Percentiles rank a stretch among this genome's conserved stretches.
Conservation (phyloP, 805 yeast genomes). For the Metschnikowia hibisci region DNA sequence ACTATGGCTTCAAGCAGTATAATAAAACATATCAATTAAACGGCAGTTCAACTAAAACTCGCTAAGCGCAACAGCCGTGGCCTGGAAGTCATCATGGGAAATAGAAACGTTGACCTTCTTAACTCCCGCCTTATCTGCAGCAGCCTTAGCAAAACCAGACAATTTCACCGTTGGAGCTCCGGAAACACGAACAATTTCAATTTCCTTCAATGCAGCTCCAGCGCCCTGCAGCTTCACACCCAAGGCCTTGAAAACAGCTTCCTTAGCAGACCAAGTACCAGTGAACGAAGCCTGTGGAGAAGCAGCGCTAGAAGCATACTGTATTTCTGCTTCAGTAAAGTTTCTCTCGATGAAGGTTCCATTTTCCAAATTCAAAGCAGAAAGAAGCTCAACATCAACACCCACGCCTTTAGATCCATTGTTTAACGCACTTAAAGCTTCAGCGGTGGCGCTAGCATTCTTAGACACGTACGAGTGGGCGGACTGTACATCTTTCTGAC, state of each 20-base stretch:
- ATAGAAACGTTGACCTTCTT: conserved; percentile 78
- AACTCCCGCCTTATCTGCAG: conserved; percentile 70
- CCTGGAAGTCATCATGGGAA: conserved; percentile 95
- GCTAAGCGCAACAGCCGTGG: conserved; percentile 92
- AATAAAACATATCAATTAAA: background rate
- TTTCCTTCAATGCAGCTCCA: conserved; percentile 89
- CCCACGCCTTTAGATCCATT: conserved; percentile 73
- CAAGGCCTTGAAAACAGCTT: conserved; percentile 95
- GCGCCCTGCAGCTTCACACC: conserved; percentile 89
- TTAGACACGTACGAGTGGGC: conserved; percentile 40
- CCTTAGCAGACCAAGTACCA: conserved; percentile 99
- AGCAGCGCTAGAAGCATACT: conserved; percentile 72
- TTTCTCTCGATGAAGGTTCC: conserved; percentile 89
- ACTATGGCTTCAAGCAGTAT: too few species aligned
- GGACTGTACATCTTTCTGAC: conserved; percentile 49
- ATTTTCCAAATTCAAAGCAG: conserved; percentile 79
- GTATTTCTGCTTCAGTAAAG: conserved; percentile 77
- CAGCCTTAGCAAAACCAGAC: conserved; percentile 69
- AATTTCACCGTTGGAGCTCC: conserved; percentile 83
- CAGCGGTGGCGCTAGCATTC: conserved; percentile 57
- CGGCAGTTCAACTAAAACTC: conserved; percentile 35
- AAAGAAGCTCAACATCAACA: conserved; percentile 90
- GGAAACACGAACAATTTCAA: conserved; percentile 72
- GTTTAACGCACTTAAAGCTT: conserved; percentile 55
- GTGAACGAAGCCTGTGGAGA: conserved; percentile 86